Base-by-base conservation (phyloP, 2,329 filamentous ascomycete species). In the Fusarium sororula region DNA sequence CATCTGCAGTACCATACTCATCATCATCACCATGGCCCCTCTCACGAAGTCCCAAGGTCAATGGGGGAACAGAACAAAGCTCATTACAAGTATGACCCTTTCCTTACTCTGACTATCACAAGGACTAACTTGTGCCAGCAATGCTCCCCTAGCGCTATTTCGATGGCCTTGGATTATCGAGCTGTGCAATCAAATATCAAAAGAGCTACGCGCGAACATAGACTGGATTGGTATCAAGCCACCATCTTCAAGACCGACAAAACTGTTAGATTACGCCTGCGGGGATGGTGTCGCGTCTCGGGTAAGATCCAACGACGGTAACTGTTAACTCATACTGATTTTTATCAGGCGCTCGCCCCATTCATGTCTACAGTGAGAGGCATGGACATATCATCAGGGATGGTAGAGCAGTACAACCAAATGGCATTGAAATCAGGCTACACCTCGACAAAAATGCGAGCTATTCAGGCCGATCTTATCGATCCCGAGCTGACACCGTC, bases 321-420 rank as follows among this genome's bases (percentile, higher is more conserved):
- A 11, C 28, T 2, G 3, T 10, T 12, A 32, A 15, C 30, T n/a
- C 3, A n/a, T 45, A 11, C 66, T 76, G n/a, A 75, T 45, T 1
- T 5, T 6, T 22, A 4, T 17, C 37, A 83, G 82, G 80, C 82
- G 1, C 70, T 84, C 13, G 70, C 75, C 11, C 72, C 80, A 0
- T 80, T 77, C n/a, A 73, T 82, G 26, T 75, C 78, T 5, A 70
- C 56, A 5, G 75, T 81, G 15, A 77, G 79, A 44, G 82, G 82
- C 13, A 78, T 83, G 32, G 82, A 84, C 56, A 77, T 84, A 30
- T 82, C 82, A 2, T 70, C 77, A 0, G 72, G 73, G 24, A 82
- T 83, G 77, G 77, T 77, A 10, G 66, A 75, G 5, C 75, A 79
- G 60, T 84, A 81, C 73, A 82, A 83, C 53, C 20, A 67, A 9